Percentiles rank a stretch among this genome's conserved stretches.
phyloP scores from a whole-genome alignment of 352 stramenopile species.

The Phytophthora rubi region DNA sequence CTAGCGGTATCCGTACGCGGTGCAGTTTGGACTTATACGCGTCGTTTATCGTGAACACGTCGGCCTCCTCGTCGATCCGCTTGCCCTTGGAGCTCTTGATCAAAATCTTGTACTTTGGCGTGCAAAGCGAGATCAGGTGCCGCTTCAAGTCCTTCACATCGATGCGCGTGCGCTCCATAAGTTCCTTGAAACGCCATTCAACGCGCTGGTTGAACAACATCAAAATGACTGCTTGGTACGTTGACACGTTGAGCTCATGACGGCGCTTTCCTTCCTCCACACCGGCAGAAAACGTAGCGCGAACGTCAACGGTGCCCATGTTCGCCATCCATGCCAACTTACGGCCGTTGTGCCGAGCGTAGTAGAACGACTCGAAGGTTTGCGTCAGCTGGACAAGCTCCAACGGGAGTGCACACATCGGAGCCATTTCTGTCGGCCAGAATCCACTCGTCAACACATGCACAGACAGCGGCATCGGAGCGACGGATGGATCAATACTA shows the following conservation, averaged over 20 bases:
- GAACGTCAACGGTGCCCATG: slow-evolving; percentile 92
- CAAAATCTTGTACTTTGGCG: slow-evolving; percentile 97
- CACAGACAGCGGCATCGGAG: slow-evolving; percentile 53
- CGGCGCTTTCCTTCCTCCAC: slow-evolving; percentile 60
- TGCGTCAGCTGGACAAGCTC: slow-evolving; percentile 82
- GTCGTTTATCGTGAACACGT: slow-evolving; percentile 95
- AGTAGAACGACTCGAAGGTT: slow-evolving; percentile 95
- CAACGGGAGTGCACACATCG: slow-evolving; percentile 84
- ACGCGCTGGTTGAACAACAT: slow-evolving; percentile 96
- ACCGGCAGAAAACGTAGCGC: slow-evolving; percentile 87
- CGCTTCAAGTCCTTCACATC: slow-evolving; percentile 88
- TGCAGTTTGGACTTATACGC: slow-evolving; percentile 95
- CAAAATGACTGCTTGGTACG: slow-evolving; percentile 98
- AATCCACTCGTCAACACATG: slow-evolving; percentile 89
- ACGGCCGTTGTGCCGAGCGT: slow-evolving; percentile 93
- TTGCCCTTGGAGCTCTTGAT: slow-evolving; percentile 98
- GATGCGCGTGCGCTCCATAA: slow-evolving; percentile 92
- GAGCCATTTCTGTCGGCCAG: slow-evolving; percentile 88
- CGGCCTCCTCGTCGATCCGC: slow-evolving; percentile 93
- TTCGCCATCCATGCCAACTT: slow-evolving; percentile 97
- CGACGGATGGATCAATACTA: slow-evolving; percentile 24
- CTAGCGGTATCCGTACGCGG: slow-evolving; percentile 82
- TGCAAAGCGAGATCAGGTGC: slow-evolving; percentile 98
- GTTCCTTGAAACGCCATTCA: slow-evolving; percentile 85
- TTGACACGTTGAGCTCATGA: slow-evolving; percentile 97